Base-by-base conservation (phyloP, 352 stramenopile genomes). In the Plasmopara muralis region DNA sequence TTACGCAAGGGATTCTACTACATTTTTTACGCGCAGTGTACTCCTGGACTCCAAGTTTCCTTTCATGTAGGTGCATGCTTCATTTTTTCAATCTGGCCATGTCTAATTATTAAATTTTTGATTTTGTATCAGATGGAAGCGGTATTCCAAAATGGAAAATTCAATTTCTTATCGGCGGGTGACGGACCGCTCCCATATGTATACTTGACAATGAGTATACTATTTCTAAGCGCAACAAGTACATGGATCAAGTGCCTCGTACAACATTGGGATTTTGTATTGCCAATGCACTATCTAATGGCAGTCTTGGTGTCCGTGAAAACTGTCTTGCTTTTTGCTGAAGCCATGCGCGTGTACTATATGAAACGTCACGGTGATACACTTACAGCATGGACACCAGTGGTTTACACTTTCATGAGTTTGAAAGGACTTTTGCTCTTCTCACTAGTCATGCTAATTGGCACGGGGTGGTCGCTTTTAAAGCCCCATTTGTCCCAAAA, bases 381-480 rank as follows among this genome's bases (percentile, higher is more conserved):
- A 45, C 60, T 92, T 18, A 95, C 96, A 41, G 82, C 85, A 47
- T 98, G 95, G 89, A 76, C 77, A n/a, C 64, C 78, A 8, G 68
- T 98, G 6, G 98, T 95, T 56, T 99, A 98, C 70, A 70, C 93
- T 6, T 96, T 99, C 62, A 73, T 87, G 43, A 98, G 96, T 52
- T 65, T 98, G 14, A 98, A 98, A 61, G 91, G 93, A 20, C 79
- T 97, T 39, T 91, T 98, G 56, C 77, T 98, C n/a, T 99, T 99
- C 60, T 87, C 93, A 6, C 94, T 98, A n/a, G 85, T 99, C 43
- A 66, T 99, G 20, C 81, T 99, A 30, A 97, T 99, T 61, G 96
- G 96, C 48, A 97, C 89, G 46, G 96, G 96, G 13, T 99, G 95
- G 93, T 97, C 85, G 44, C 80, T 99, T 41, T 70, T 99, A 45